A percentile compares a stretch with the other conserved stretches of the same genome.
Evolutionary conservation across 192 early-diverging fungal genomes (phyloP).

Genomic region (Diversispora epigaea): DNA sequence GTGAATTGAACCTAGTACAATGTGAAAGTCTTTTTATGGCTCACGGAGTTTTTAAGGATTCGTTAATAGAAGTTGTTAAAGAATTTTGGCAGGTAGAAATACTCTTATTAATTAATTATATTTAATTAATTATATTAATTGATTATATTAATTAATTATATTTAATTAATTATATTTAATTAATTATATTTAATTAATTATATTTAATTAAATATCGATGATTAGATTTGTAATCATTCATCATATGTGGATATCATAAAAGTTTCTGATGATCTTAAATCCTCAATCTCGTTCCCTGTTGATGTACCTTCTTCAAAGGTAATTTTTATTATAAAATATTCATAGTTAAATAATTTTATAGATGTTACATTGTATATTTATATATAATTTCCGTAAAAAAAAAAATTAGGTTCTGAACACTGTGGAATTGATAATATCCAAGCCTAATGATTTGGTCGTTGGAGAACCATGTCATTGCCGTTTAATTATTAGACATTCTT

Average conservation of each 20-base stretch:
- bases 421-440: conserved; percentile 49
- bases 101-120: not conserved
- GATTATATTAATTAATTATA: not conserved
- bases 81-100: conserved; percentile 53
- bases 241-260: not conserved
- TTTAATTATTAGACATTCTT: conserved; percentile 52
- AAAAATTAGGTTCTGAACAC: conserved; percentile 50
- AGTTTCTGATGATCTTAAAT: conserved; percentile 14
- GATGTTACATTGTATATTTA: not conserved
- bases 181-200: not conserved
- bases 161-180: not conserved
- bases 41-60: conserved; percentile 52
- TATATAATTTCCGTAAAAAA: not conserved
- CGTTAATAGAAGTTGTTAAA: conserved; percentile 50
- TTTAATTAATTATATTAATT: not conserved
- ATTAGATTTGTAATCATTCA: conserved; percentile 5
- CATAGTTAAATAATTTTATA: too few relatives aligned
- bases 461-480: conserved; percentile 59
- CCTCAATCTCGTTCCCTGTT: conserved; percentile 41
- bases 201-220: not conserved
- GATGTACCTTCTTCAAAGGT: conserved; percentile 50
- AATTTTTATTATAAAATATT: not conserved
- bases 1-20: conserved; percentile 48
- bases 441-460: conserved; percentile 45
- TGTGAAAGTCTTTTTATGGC: conserved; percentile 50